Conservation (phyloP, 2,329 filamentous ascomycete genomes). For the Penicillium sp. region DNA sequence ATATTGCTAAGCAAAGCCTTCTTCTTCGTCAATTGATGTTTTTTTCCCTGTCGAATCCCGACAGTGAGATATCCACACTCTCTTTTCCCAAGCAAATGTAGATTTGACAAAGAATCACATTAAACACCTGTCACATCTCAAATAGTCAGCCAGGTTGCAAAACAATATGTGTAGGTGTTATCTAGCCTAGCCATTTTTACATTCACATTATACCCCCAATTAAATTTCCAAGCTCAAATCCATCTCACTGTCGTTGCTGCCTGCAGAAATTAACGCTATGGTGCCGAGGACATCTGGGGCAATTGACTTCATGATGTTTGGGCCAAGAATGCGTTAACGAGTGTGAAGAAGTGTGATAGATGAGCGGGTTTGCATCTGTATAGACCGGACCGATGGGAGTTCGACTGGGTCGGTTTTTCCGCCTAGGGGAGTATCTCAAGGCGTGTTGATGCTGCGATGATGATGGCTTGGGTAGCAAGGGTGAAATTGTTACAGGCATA, state of each 20-base stretch:
- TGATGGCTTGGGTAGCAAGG: background rate
- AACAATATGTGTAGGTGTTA: background rate
- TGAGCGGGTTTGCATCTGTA: constrained; percentile 22
- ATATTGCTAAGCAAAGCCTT: background rate
- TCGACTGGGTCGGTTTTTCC: constrained; percentile 10
- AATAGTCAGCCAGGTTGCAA: background rate
- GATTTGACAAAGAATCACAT: too few species aligned
- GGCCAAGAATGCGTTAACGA: constrained; percentile 25
- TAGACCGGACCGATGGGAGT: constrained; percentile 16
- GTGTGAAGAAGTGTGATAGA: constrained; percentile 18
- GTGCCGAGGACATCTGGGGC: constrained; percentile 17
- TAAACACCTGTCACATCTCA: background rate
- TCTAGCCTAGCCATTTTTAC: too few species aligned
- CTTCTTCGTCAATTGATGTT: background rate
- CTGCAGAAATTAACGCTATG: background rate
- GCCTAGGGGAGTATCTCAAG: constrained; percentile 3
- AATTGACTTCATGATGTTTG: constrained; percentile 15
- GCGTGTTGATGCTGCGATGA: background rate
- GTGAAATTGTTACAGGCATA: background rate
- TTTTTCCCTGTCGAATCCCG: background rate
- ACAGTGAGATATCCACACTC: background rate
- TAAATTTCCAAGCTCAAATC: too few species aligned
- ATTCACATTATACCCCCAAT: background rate
- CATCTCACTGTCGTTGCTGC: background rate
- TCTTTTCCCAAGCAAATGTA: background rate